phyloP scores from a whole-genome alignment of 768 basidiomycete genomes.

The Podaxis carcinomalis region DNA sequence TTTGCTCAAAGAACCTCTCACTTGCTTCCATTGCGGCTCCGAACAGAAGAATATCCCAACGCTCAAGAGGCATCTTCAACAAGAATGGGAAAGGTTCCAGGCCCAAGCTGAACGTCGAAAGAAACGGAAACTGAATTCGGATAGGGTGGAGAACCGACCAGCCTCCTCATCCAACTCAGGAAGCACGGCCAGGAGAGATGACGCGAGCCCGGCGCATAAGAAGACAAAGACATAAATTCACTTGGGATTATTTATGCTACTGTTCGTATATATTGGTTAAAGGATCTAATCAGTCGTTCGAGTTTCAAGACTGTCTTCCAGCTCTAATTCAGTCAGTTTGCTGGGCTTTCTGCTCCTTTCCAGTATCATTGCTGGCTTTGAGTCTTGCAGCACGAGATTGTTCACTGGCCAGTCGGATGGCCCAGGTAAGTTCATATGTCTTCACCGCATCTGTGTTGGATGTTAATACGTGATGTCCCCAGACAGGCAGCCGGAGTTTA shows the following conservation, averaged over 20 bases:
- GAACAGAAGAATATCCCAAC: slow-evolving; percentile 67
- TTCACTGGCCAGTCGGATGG: slow-evolving; percentile 79
- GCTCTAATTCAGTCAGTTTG: not conserved
- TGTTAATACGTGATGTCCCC: not conserved
- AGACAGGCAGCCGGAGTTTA: slow-evolving; percentile 19
- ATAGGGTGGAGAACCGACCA: slow-evolving; percentile 63
- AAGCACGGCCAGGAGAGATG: slow-evolving; percentile 46
- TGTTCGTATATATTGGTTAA: not conserved
- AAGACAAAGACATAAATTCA: slow-evolving; percentile 24
- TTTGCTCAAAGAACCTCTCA: slow-evolving; percentile 61
- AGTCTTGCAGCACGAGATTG: slow-evolving; percentile 48
- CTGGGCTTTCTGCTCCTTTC: slow-evolving; percentile 20
- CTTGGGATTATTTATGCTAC: slow-evolving; percentile 11
- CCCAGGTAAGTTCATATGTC: slow-evolving; percentile 93
- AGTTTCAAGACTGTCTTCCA: not conserved
- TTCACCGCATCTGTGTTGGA: slow-evolving; percentile 64
- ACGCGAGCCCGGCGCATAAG: slow-evolving; percentile 18
- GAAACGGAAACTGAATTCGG: slow-evolving; percentile 66
- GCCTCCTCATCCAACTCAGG: slow-evolving; percentile 41
- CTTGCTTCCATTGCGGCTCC: slow-evolving; percentile 67
- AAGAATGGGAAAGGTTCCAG: slow-evolving; percentile 61
- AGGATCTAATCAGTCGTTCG: not conserved
- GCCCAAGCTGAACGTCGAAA: slow-evolving; percentile 72
- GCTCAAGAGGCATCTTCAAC: slow-evolving; percentile 71
- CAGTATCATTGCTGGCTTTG: slow-evolving; percentile 27